These are phyloP conservation scores for Colletotrichum theobromicola DNA, from an alignment of 2,329 filamentous ascomycete species.

Conservation along the genomic window DNA sequence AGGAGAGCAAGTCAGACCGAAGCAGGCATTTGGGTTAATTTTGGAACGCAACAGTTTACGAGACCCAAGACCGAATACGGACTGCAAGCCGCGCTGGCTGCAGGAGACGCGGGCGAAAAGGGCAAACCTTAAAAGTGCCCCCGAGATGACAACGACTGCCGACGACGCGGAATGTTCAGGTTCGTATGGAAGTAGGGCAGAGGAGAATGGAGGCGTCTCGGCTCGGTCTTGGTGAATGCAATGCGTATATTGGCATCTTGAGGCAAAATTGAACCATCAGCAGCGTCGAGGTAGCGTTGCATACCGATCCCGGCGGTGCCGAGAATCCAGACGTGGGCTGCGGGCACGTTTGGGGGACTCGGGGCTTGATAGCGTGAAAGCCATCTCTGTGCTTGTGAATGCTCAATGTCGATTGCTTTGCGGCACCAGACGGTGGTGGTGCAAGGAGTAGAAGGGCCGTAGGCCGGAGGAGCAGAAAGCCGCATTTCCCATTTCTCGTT, in stretches of 20 bases:
- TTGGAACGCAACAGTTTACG: not conserved
- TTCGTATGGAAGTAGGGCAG: not conserved
- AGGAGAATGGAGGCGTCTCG: not conserved
- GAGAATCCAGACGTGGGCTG: not conserved
- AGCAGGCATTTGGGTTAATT: not conserved
- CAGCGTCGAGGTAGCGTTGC: not conserved
- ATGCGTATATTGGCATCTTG: not conserved
- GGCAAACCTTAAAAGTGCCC: not conserved
- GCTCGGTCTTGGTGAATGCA: not conserved
- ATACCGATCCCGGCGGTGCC: not conserved
- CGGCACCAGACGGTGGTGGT: not conserved
- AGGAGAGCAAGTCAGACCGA: not conserved
- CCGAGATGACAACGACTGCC: not conserved
- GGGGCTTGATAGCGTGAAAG: not conserved
- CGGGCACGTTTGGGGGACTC: not conserved
- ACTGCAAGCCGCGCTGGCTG: not conserved
- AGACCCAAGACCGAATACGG: not conserved
- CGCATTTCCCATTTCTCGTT: not conserved
- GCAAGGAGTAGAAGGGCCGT: not conserved
- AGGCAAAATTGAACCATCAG: not conserved
- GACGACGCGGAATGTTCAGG: not conserved
- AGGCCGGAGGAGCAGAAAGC: not conserved
- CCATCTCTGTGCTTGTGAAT: not conserved
- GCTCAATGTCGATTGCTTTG: not conserved
- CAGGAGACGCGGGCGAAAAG: not conserved